Evolutionary conservation across 2,329 filamentous ascomycete species (phyloP), one percentile per base, ranked within the genome.

Genomic region (Diplodia scrobiculata): DNA sequence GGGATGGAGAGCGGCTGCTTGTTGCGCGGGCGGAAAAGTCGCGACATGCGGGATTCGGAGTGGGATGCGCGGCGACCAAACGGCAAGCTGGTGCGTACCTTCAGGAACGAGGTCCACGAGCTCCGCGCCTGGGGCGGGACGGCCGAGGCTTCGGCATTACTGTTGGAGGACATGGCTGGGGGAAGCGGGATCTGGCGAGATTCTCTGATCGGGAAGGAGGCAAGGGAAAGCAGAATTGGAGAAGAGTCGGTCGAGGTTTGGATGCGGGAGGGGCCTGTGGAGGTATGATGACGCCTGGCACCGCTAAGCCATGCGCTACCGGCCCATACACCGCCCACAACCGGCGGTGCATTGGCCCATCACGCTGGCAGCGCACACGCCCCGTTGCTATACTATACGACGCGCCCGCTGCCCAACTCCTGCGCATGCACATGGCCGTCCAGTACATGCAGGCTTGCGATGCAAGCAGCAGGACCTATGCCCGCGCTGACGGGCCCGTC

Each of bases 51-150:
- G 29, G 32, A n/a, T 7, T 9, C 7, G n/a, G 17, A 17, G 52
- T 27, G n/a, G 14, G 17, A 52, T 21, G 51, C 27, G 50, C 62
- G 34, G 21, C 14, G 48, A n/a, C 50, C 13, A 29, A 29, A 27
- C 19, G 63, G 58, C 34, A 25, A n/a, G 54, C 34, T 60, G 50
- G 25, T 63, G 36, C 52, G 54, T 73, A 81, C 80, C 79, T 82
- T 83, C 68, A 83, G 74, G 72, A 83, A 83, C 67, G 79, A 80
- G 21, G 77, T 76, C 81, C 81, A 83, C 21, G 79, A 81, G 63
- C 80, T 77, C 72, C 81, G 82, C 63, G 78, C 74, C 69, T 77
- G 74, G 6, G 79, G 71, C 50, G 81, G 81, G 65, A 83, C 80
- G 48, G 79, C 80, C 53, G 80, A 76, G 29, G 25, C 65, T 41